Percentiles rank a stretch among this genome's conserved stretches.
phyloP scores from a whole-genome alignment of 23 red algal genomes.

The Rhodosorus marinus region DNA sequence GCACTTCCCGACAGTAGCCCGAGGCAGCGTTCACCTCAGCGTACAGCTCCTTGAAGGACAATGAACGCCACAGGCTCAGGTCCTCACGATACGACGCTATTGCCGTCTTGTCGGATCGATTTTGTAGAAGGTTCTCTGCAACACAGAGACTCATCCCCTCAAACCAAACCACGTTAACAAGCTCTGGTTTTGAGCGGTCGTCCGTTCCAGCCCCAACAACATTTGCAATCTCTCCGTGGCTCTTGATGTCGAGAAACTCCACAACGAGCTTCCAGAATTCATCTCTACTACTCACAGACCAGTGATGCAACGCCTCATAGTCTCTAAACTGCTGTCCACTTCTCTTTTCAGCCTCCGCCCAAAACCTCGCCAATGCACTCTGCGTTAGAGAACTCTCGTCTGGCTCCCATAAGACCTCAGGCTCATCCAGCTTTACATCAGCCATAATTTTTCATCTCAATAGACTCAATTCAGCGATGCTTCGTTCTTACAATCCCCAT shows the following conservation, averaged over 20 bases:
- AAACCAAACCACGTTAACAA: constrained; percentile 16
- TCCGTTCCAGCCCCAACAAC: neutral
- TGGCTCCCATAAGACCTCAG: too few species aligned
- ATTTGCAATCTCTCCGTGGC: neutral
- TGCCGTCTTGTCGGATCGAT: constrained; percentile 4
- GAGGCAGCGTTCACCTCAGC: neutral
- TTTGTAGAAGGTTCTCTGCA: constrained; percentile 24
- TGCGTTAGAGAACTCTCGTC: too few species aligned
- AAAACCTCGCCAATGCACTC: too few species aligned
- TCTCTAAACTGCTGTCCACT: too few species aligned
- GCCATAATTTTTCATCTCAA: too few species aligned
- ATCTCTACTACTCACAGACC: constrained; percentile 12
- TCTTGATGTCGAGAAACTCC: constrained; percentile 11
- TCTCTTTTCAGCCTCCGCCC: too few species aligned
- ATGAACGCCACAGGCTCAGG: too few species aligned
- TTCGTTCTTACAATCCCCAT: too few species aligned
- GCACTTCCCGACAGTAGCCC: neutral
- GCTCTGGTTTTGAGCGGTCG: neutral
- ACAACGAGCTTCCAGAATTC: constrained; percentile 27
- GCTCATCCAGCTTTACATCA: too few species aligned
- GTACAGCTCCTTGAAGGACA: neutral
- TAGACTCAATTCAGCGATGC: too few species aligned
- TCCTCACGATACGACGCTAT: neutral
- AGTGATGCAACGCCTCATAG: constrained; percentile 12
- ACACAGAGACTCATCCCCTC: constrained; percentile 9